Evolutionary conservation across 306 rosid species (phyloP).

Genomic region (Rosa multiflora): DNA sequence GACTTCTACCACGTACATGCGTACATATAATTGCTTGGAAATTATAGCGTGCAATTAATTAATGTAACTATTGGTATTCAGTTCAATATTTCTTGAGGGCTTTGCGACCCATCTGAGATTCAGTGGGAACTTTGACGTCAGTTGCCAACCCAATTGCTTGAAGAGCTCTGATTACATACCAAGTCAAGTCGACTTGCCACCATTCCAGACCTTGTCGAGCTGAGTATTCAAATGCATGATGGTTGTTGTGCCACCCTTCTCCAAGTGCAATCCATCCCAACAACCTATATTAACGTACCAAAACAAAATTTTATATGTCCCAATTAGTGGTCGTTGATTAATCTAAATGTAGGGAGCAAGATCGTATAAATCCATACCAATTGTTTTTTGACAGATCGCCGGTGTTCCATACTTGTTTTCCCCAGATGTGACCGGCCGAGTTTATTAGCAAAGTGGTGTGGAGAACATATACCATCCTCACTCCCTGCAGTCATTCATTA

Average conservation of each 20-base stretch:
- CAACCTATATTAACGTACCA: background rate
- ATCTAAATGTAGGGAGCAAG: background rate
- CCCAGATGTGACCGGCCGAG: constrained; percentile 3
- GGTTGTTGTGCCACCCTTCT: constrained; percentile 14
- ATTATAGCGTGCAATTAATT: background rate
- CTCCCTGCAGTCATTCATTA: background rate
- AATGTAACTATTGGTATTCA: too few species aligned
- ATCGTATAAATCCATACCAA: background rate
- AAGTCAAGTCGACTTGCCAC: constrained; percentile 9
- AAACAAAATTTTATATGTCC: too few species aligned
- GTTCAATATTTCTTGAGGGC: background rate
- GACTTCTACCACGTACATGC: too few species aligned
- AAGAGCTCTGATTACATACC: constrained; percentile 4
- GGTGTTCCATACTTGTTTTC: background rate
- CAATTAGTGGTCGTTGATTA: background rate
- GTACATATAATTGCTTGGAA: too few species aligned
- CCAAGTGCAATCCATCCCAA: background rate
- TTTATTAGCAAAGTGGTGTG: constrained; percentile 2
- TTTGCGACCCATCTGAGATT: background rate
- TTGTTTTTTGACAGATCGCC: background rate
- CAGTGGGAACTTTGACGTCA: background rate
- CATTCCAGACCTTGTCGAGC: constrained; percentile 4
- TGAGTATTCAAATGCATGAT: background rate
- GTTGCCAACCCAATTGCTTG: background rate
- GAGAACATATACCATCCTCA: background rate